Base-by-base conservation (phyloP, 345 rosid genomes). In the Hibiscus trionum region DNA sequence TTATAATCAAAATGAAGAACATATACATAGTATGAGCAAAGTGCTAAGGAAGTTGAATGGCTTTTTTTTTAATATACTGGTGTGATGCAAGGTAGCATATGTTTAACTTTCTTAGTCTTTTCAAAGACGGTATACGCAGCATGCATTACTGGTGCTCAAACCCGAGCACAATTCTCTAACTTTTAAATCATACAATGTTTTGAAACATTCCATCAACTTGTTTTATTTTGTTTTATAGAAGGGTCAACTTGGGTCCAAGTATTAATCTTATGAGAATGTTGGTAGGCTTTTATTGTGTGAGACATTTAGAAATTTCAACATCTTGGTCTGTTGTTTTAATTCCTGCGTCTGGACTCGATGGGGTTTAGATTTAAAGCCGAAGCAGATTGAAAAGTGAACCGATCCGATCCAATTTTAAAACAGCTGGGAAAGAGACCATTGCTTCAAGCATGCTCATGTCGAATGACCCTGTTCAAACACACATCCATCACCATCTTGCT, bases 1-100 rank as follows among this genome's bases (percentile, higher is more conserved):
- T 72, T 88, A 71, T 86, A 68, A 78, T 64, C 62, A 21, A 44
- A 21, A 12, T 46, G 11, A 46, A 65, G 49, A 39, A 66, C 52
- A 37, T 29, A 59, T 37, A 61, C 9, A 57, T 27, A 53, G 39
- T 46, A 50, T 12, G 63, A 73, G 53, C 59, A 59, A 27, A 72
- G 33, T 14, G 37, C 19, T 7, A 61, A 14, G 29, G 29, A 5
- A 72, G 79, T 77, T 75, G 65, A 64, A 24, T 65, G 10, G 71
- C 57, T 21, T 0, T 21, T 21, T 21, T 21, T 21, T 21, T 21
- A 21, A 21, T 21, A 21, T 21, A 0, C 21, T 21, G 21, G 21
- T 21, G 21, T 21, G 21, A 21, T 21, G 21, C 21, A 21, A 21
- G 21, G 21, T 21, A 21, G 21, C 21, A 21, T 21, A 0, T 21